phyloP scores from a whole-genome alignment of 169 alveolate species.

The Perkinsus marinus region DNA sequence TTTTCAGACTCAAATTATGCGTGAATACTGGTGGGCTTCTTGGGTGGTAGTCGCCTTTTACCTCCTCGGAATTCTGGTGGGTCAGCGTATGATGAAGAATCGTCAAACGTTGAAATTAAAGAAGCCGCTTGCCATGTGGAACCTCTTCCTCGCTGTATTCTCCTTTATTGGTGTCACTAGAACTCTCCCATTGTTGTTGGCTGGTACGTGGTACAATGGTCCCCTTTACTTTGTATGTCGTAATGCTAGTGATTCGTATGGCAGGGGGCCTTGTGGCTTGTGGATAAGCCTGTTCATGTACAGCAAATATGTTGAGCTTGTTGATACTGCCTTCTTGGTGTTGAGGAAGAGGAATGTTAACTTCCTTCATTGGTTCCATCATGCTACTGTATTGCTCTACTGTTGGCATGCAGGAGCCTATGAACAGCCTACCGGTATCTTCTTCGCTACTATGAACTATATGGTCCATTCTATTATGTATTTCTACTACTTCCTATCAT shows the following conservation, averaged over 20 bases:
- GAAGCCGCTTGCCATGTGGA: constrained; percentile 44
- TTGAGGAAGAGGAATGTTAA: constrained; percentile 42
- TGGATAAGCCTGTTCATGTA: constrained; percentile 51
- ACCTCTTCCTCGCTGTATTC: constrained; percentile 41
- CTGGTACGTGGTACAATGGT: neutral
- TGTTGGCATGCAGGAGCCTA: constrained; percentile 60
- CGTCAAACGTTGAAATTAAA: constrained; percentile 30
- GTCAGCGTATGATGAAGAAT: constrained; percentile 29
- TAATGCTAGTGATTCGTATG: constrained; percentile 37
- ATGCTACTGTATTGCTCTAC: constrained; percentile 59
- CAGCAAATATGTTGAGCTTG: constrained; percentile 57
- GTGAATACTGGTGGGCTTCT: neutral
- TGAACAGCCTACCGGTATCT: constrained; percentile 59
- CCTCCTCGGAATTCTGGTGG: neutral
- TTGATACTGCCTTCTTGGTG: constrained; percentile 55
- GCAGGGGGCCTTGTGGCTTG: constrained; percentile 50
- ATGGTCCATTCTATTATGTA: constrained; percentile 65
- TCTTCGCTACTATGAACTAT: constrained; percentile 51
- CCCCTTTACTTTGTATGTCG: neutral
- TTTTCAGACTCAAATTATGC: neutral
- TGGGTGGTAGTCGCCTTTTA: neutral
- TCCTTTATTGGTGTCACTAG: constrained; percentile 35
- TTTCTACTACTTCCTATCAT: constrained; percentile 49
- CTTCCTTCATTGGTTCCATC: constrained; percentile 67
- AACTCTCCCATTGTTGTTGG: constrained; percentile 8